Base-by-base conservation (phyloP, 2,329 filamentous ascomycete genomes). In the Claviceps sp. region DNA sequence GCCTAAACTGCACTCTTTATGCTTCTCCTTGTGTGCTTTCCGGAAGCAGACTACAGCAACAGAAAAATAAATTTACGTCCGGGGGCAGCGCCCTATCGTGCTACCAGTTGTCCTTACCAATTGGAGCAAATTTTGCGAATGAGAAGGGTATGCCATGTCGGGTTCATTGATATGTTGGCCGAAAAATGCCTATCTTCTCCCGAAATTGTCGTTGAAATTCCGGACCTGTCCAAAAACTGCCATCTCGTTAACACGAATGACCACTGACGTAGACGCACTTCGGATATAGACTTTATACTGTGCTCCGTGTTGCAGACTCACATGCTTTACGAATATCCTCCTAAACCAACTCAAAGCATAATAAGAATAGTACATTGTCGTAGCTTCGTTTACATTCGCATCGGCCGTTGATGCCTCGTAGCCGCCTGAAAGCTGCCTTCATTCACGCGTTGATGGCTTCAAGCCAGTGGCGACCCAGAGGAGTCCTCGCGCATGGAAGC, bases 401-500 rank as follows among this genome's bases (percentile, higher is more conserved):
- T 34, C 24, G 22, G 13, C 9, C 18, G 37, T 16, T 18, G 6
- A 9, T 14, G 34, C 18, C 47, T 11, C 30, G 30, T 40, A 6
- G n/a, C 11, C 40, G 37, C 7, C 41, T 42, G 26, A 30, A 18
- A 14, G 20, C 14, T 8, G 22, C 14, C 4, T 45, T 30, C 7
- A 16, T 16, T 26, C 47, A 26, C 37, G 30, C 9, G 30, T 34
- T 14, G 26, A 13, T 20, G 34, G 14, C 7, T 20, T 53, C 44
- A 53, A 34, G 43, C 22, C 37, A 50, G 22, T 14, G 26, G 18
- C 16, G 18, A 30, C 20, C 4, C 38, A 34, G 50, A 45, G 11
- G 53, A 55, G 11, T 38, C 40, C n/a, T 60, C 56, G 0, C 54
- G 55, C 45, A 57, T 45, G 51, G 14, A 52, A 45, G 20, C 54